Evolutionary conservation across 2,329 filamentous ascomycete genomes (phyloP), one percentile per base, ranked within the genome.

Genomic region (Aspergillus tamarii): DNA sequence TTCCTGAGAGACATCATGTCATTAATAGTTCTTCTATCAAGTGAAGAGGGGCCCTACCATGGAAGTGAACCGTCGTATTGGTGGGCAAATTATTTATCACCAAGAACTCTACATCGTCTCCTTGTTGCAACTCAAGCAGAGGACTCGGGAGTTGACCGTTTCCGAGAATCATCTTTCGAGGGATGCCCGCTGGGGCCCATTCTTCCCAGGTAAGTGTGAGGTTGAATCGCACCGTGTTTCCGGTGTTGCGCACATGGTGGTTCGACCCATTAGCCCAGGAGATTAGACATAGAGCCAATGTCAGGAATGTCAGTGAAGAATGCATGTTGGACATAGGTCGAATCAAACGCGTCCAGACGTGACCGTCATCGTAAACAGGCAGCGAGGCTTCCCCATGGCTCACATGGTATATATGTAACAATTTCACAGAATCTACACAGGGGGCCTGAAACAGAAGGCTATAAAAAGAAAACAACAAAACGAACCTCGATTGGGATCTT

Each of bases 141-240:
- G 74, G 74, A 0, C 65, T 72, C 10, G 74, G 74, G 39, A 74
- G 74, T 41, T 72, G 67, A 16, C 69, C 70, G 61, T 75, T 76
- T 32, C 65, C 69, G 12, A 73, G 63, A 23, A 74, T 72, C 46
- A 68, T 72, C 56, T 73, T 67, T 9, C 74, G 69, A 14, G 64
- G 67, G 63, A 70, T 64, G 23, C 75, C 75, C 28, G 74, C 72
- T 1, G 72, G 69, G 11, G 71, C 66, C 28, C 69, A 67, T 34
- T 72, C 68, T 16, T 71, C 74, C 72, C 72, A 76, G 23, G 76
- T 74, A 7, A 78, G 55, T 9, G 71, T 75, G 28, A 78, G 65
- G 43, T 73, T 67, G 64, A 77, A 77, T 32, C 62, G 67, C 26
- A 69, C 67, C 11, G 63, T 63, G 28, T 65, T 64, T 26, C 64